Conservation (phyloP, 352 stramenopile genomes). For the Pythium rishiriense region DNA sequence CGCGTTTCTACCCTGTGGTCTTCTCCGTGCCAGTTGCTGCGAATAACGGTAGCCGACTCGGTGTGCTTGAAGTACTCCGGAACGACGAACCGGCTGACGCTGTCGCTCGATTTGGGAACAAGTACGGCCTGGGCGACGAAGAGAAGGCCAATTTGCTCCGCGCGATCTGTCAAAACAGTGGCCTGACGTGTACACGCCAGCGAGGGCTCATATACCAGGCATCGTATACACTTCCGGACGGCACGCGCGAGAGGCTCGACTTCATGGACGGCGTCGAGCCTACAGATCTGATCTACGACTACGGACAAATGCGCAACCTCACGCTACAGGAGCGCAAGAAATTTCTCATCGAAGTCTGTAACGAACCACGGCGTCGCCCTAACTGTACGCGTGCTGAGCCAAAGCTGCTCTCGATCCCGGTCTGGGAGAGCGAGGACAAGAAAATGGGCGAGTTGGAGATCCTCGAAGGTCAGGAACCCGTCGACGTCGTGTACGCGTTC, state of each 20-base stretch:
- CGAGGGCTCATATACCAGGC: conserved; percentile 64
- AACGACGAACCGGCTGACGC: conserved; percentile 75
- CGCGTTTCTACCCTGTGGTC: conserved; percentile 58
- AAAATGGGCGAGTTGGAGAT: conserved; percentile 75
- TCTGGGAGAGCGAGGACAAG: conserved; percentile 69
- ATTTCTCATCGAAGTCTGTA: conserved; percentile 72
- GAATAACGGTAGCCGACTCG: conserved; percentile 61
- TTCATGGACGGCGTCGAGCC: conserved; percentile 78
- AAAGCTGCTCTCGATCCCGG: conserved; percentile 70
- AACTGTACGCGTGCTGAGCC: conserved; percentile 82
- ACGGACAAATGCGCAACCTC: conserved; percentile 67
- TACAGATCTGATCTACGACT: conserved; percentile 77
- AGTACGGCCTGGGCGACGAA: conserved; percentile 50
- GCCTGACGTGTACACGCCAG: conserved; percentile 50
- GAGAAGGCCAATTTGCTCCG: conserved; percentile 61
- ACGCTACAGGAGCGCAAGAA: conserved; percentile 64
- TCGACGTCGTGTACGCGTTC: conserved; percentile 84
- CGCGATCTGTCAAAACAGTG: conserved; percentile 55
- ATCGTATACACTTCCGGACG: conserved; percentile 56
- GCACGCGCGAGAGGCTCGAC: conserved; percentile 49
- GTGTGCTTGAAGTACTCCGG: conserved; percentile 56
- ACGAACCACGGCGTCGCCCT: conserved; percentile 50
- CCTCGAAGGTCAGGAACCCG: conserved; percentile 74
- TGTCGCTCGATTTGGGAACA: conserved; percentile 73
- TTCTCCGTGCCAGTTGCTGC: conserved; percentile 59